These are phyloP conservation scores for Taphrina flavorubra DNA, from an alignment of 1,139 yeast genomes.

Conservation along the genomic window DNA sequence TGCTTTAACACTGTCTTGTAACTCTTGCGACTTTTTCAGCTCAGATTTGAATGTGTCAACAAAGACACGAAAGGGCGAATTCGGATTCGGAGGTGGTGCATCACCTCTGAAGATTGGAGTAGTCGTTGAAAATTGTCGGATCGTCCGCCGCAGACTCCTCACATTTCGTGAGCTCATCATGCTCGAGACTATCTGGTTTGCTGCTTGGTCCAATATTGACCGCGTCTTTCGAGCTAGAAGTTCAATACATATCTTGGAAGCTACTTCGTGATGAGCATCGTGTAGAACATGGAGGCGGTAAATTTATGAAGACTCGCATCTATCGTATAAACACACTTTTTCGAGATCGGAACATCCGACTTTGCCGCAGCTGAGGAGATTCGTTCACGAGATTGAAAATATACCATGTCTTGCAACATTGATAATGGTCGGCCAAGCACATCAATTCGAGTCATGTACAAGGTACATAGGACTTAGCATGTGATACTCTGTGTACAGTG, in stretches of 20 bases:
- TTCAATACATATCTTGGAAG: too few relatives aligned
- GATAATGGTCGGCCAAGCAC: too few relatives aligned
- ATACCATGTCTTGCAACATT: too few relatives aligned
- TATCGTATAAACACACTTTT: background rate
- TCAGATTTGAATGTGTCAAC: conserved; percentile 89
- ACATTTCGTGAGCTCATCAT: conserved; percentile 10
- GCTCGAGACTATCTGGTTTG: background rate
- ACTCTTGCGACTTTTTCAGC: conserved; percentile 86
- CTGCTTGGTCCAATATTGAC: too few relatives aligned
- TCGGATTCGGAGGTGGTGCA: conserved; percentile 40
- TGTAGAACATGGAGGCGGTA: conserved; percentile 9
- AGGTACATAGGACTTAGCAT: too few relatives aligned
- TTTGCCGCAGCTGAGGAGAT: too few relatives aligned
- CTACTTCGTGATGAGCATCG: background rate
- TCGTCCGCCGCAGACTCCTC: conserved; percentile 8
- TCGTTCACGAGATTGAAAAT: too few relatives aligned
- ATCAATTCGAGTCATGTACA: too few relatives aligned
- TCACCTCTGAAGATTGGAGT: conserved; percentile 19
- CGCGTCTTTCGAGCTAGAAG: too few relatives aligned
- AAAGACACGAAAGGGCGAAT: conserved; percentile 87
- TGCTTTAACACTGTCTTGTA: conserved; percentile 91
- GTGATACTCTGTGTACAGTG: too few relatives aligned
- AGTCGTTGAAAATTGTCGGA: conserved; percentile 18
- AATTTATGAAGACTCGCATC: background rate
- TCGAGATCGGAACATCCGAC: too few relatives aligned